Percentiles rank a stretch among this genome's conserved stretches.
These are phyloP conservation scores for Chrysophaeum taylorii DNA, from an alignment of 352 stramenopile species.

Conservation along the genomic window DNA sequence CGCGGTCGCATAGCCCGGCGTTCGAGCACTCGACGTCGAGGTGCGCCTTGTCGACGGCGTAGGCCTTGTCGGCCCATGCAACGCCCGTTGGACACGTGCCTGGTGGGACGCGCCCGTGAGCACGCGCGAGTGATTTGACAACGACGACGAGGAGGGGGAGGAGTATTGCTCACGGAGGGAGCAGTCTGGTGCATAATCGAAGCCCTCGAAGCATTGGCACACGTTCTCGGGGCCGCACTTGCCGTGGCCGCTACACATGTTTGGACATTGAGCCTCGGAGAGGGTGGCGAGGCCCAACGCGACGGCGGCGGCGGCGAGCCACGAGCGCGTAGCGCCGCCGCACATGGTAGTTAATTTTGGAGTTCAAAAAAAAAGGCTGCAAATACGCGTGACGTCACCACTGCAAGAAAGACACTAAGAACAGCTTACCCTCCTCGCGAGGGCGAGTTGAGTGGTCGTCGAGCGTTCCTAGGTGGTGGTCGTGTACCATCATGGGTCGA, in stretches of 20 bases:
- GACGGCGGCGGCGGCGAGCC: too few relatives aligned
- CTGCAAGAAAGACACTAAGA: too few relatives aligned
- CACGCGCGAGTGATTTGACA: background rate
- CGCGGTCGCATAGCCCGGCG: conserved; percentile 66
- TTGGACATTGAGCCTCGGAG: conserved; percentile 11
- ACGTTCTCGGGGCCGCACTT: conserved; percentile 13
- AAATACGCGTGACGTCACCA: too few relatives aligned
- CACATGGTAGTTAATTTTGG: too few relatives aligned
- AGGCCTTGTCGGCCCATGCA: conserved; percentile 66
- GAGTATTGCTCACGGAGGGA: conserved; percentile 38
- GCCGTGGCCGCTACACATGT: conserved; percentile 13
- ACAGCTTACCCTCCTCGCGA: too few relatives aligned
- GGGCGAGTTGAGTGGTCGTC: too few relatives aligned
- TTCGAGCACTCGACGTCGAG: conserved; percentile 63
- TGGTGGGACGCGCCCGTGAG: too few relatives aligned
- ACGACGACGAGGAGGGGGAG: background rate
- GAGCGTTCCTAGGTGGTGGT: too few relatives aligned
- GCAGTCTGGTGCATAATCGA: conserved; percentile 54
- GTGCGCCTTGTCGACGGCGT: conserved; percentile 39
- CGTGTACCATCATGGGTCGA: too few relatives aligned
- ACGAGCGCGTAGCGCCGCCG: too few relatives aligned
- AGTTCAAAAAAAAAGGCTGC: too few relatives aligned
- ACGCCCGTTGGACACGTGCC: conserved; percentile 47
- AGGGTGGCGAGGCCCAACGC: too few relatives aligned
- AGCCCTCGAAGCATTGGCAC: conserved; percentile 55